Base-by-base conservation (phyloP, 2,329 filamentous ascomycete species). In the Xylaria sp. region DNA sequence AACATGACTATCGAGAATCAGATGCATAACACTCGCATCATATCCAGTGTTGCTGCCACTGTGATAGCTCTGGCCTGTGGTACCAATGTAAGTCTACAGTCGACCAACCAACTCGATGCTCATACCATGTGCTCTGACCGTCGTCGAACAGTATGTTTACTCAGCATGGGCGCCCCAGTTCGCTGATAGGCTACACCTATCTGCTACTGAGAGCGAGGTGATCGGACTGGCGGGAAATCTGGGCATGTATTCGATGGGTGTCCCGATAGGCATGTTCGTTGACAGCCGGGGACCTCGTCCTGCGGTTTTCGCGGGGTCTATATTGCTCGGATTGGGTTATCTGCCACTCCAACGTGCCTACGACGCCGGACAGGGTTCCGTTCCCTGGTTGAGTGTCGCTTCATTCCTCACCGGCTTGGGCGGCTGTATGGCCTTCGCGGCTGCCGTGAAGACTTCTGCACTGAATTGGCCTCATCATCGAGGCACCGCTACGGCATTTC, bases 141-240 rank as follows among this genome's bases (percentile, higher is more conserved):
- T 68, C 15, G 68, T 61, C 57, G 32, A 18, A 52, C 77, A 97
- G 93, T 98, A 99, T 88, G 95, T 94, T 77, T 99, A 97, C 81
- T 97, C 94, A 63, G 95, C 95, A 81, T 99, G 96, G 94, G 94
- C 93, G 15, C 96, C 96, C 23, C 94, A 97, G 81, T 97, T 97
- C 78, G 94, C 94, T 58, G 90, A 97, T 76, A 90, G 88, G 74
- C 85, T 99, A 74, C 90, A 91, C 78, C 88, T 98, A 69, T 94
- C 94, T 15, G 91, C 96, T n/a, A 98, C 95, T 2, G 87, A 97
- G 80, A 94, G 89, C 80, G 98, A 99, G 80, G 81, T 98, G 72
- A 94, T 99, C 77, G 94, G 92, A 50, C 85, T 92, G n/a, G 87
- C 89, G 55, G 92, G 90, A n/a, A 95, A 95, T 76, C 82, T 98